Base-by-base conservation (phyloP, 192 early-diverging fungal species). In the Coemansia sp. region DNA sequence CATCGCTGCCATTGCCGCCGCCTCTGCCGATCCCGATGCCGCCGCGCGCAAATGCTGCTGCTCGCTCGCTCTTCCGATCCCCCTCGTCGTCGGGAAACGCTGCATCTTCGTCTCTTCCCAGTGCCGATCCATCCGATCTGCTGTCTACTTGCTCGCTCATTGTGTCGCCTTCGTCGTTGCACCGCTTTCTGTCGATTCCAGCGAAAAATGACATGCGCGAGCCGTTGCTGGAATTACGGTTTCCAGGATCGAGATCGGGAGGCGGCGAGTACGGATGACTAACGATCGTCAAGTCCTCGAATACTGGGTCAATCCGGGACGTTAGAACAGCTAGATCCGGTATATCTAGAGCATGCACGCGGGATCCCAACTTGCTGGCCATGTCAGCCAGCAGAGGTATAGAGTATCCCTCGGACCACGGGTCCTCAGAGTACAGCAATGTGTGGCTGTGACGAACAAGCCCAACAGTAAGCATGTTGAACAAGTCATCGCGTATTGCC, bases 361-460 rank as follows among this genome's bases (percentile, higher is more conserved):
- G 43, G 13, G 71, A 68, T 15, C 74, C 75, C n/a, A 63, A 41
- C 35, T 71, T 32, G 10, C 43, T 13, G 2, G 71, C 75, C 13
- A 53, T 42, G 17, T 65, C 41, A 4, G 59, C 35, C 17, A 82
- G 53, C 3, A 82, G 62, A 15, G 67, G 67, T 9, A 74, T 29
- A 45, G 79, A 71, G 63, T 76, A 82, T 9, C 71, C 79, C 60
- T 82, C 79, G 10, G 74, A 76, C 79, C 79, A 82, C 9, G 75
- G 65, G 35, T 82, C 79, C 33, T 76, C 75, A 2, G 74, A 64
- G 54, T 82, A 82, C 34, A 82, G 49, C 29, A 82, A 22, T 32
- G 74, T 61, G 29, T 82, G 79, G 65, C 65, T 82, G 11, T 54
- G 70, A 9, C 71, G 79, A 23, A 74, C 64, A 50, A 82, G 59